Conservation (phyloP, 148 eudicot species). For the Fagopyrum homotropicum region DNA sequence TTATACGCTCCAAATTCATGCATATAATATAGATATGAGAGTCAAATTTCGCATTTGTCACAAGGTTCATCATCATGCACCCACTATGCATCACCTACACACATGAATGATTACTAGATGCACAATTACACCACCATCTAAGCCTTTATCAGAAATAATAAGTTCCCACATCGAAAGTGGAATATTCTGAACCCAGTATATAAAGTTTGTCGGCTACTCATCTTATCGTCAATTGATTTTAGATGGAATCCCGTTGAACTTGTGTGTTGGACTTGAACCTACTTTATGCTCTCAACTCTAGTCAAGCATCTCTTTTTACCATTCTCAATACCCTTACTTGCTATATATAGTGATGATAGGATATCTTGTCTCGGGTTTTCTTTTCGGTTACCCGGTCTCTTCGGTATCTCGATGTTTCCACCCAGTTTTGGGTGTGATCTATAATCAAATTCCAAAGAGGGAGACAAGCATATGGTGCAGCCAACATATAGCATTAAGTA, state of each 20-base stretch:
- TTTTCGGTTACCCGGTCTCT: no score
- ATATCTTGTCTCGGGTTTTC: no score
- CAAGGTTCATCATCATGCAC: neutral
- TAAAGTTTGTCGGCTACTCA: no score
- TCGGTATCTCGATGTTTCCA: neutral
- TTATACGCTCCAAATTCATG: neutral
- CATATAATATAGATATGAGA: neutral
- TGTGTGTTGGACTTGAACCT: no score
- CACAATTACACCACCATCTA: conserved; percentile 17
- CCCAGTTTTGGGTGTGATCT: neutral
- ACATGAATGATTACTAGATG: conserved; percentile 18
- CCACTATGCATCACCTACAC: conserved; percentile 2
- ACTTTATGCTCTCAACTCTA: neutral
- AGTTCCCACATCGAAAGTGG: no score
- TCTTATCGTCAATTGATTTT: no score
- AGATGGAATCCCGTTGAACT: no score
- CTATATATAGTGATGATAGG: no score
- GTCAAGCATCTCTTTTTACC: neutral
- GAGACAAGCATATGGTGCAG: conserved; percentile 12
- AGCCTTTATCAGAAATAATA: neutral
- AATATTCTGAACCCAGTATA: no score
- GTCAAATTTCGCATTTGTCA: neutral
- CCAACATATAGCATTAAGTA: neutral
- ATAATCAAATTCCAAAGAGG: conserved; percentile 7
- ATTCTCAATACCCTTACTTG: neutral